Percentiles rank a stretch among this genome's conserved stretches.
Evolutionary conservation across 805 yeast genomes (phyloP).

Genomic region (Vanderwaltozyma tropicalis): DNA sequence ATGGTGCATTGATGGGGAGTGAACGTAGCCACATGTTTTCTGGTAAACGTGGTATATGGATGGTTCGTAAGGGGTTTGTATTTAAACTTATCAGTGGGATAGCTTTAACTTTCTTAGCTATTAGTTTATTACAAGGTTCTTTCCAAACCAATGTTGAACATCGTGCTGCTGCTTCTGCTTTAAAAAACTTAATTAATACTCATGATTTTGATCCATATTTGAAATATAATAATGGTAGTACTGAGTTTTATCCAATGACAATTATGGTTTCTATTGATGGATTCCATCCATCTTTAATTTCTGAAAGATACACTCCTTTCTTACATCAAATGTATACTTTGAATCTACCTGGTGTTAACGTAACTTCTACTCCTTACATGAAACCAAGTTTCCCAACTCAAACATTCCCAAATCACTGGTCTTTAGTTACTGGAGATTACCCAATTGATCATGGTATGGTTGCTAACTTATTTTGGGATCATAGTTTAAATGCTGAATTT

Average conservation of each 20-base stretch:
- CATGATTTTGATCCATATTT: conserved; percentile 13
- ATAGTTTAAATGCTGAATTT: conserved; percentile 44
- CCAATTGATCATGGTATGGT: conserved; percentile 84
- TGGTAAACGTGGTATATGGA: neutral
- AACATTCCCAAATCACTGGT: conserved; percentile 89
- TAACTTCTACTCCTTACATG: conserved; percentile 57
- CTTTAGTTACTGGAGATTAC: conserved; percentile 73
- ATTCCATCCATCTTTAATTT: conserved; percentile 81
- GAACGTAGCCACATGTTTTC: no score
- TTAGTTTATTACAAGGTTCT: neutral
- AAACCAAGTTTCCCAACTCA: conserved; percentile 79
- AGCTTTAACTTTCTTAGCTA: conserved; percentile 1
- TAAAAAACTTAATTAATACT: neutral
- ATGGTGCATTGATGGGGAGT: no score
- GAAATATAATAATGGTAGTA: conserved; percentile 47
- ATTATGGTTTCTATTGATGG: conserved; percentile 76
- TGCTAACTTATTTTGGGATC: conserved; percentile 39
- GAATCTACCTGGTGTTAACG: conserved; percentile 32
- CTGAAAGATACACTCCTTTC: conserved; percentile 55
- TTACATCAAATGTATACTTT: conserved; percentile 46
- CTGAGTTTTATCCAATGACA: conserved; percentile 67
- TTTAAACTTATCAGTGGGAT: conserved; percentile 1
- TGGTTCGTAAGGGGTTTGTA: conserved; percentile 1
- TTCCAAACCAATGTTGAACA: neutral
- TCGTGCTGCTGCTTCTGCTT: neutral